These are phyloP conservation scores for Amanita rimosa DNA, from an alignment of 768 basidiomycete species.

Conservation along the genomic window DNA sequence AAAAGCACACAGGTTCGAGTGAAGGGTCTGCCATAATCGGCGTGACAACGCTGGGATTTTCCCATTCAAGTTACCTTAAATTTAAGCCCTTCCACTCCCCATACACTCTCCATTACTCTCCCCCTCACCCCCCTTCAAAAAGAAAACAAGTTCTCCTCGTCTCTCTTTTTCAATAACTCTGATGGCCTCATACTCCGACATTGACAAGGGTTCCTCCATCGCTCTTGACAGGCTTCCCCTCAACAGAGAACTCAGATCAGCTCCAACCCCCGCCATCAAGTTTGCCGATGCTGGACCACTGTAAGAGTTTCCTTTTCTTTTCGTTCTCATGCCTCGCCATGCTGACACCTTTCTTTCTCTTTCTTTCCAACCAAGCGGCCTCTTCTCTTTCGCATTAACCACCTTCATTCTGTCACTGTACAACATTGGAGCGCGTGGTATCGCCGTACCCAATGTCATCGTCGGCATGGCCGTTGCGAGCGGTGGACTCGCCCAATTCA, in stretches of 20 bases:
- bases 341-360: neutral
- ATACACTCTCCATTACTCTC: too few relatives aligned
- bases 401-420: constrained; percentile 71
- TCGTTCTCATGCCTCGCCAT: too few relatives aligned
- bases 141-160: too few relatives aligned
- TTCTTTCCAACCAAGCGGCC: constrained; percentile 33
- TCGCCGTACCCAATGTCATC: constrained; percentile 57
- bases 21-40: too few relatives aligned
- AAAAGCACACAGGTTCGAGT: too few relatives aligned
- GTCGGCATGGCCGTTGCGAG: constrained; percentile 81
- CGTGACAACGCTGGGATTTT: too few relatives aligned
- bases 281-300: constrained; percentile 50
- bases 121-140: too few relatives aligned
- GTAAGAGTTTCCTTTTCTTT: constrained; percentile 16
- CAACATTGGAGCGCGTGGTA: constrained; percentile 47
- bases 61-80: too few relatives aligned
- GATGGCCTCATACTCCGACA: neutral
- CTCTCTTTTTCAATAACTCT: too few relatives aligned
- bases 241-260: neutral
- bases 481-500: constrained; percentile 76
- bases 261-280: neutral
- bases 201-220: neutral
- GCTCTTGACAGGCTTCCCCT: neutral
- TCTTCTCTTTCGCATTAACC: constrained; percentile 78
- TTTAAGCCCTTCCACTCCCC: too few relatives aligned